Evolutionary conservation across 768 basidiomycete species (phyloP), one percentile per base, ranked within the genome.

Genomic region (Auricularia auricula-judae): DNA sequence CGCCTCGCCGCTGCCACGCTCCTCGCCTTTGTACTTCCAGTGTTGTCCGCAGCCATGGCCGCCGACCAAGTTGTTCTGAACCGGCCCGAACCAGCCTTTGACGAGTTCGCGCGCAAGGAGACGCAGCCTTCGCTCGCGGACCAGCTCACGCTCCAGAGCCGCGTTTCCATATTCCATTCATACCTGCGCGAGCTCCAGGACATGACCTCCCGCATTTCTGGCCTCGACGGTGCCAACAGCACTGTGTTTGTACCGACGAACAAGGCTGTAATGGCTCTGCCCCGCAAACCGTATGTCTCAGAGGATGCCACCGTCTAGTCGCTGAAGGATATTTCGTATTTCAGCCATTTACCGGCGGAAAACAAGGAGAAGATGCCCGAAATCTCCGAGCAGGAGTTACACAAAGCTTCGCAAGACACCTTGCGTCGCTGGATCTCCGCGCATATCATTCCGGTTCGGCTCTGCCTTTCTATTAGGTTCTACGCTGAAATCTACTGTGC

Each of bases 181-280:
- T 93, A 93, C 72, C 87, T 89, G 3, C 81, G 90, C 4, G 90
- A 91, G 70, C 76, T 86, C 1, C 39, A n/a, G 18, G 79, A 83
- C 68, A 68, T 87, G n/a, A 86, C 85, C 71, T 70, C 71, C 36
- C 76, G 78, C 10, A 81, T 93, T 61, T 64, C 59, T 14, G 56
- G 54, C 23, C 67, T 62, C 29, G 69, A 71, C 16, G 54, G 51
- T 4, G 63, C 70, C 1, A 77, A 73, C 5, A 73, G 77, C 63
- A 91, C 91, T 0, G 62, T 95, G 10, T 80, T 96, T 53, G 91
- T 87, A 3, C 93, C 93, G 0, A 90, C 88, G 33, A 94, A 96
- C 74, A 89, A 87, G 73, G 93, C 91, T 8, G 84, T 94, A 16
- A 91, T 93, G 84, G 86, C 86, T 3, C 76, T 93, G 63, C 73